phyloP scores from a whole-genome alignment of 164 flowering plant species.

The Malania oleifera region DNA sequence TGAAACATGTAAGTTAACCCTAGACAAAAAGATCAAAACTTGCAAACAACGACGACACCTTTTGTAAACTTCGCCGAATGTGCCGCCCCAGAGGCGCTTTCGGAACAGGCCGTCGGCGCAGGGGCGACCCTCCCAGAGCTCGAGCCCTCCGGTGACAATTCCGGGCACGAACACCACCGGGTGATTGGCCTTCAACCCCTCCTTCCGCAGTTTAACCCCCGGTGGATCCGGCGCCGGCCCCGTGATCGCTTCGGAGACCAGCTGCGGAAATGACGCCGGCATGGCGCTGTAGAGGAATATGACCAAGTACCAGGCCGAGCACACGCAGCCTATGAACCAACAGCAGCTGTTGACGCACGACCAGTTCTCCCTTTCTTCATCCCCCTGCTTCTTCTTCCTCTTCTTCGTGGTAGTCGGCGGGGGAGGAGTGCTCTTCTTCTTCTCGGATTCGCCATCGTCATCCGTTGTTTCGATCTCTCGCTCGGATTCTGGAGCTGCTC shows the following conservation, averaged over 20 bases:
- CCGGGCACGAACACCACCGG: slow-evolving; percentile 97
- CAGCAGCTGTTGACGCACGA: slow-evolving; percentile 5
- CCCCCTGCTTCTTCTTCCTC: neutral
- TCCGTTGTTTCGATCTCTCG: neutral
- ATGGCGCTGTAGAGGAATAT: slow-evolving; percentile 55
- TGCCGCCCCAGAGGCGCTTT: slow-evolving; percentile 10
- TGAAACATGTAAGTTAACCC: no score
- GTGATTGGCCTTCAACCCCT: slow-evolving; percentile 71
- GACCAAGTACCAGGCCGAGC: neutral
- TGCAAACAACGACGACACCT: slow-evolving; percentile 34
- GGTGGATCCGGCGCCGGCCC: slow-evolving; percentile 94
- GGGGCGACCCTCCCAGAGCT: slow-evolving; percentile 78
- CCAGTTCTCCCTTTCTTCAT: neutral
- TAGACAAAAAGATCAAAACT: no score
- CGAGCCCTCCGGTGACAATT: slow-evolving; percentile 93
- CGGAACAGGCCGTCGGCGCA: slow-evolving; percentile 9
- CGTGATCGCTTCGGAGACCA: slow-evolving; percentile 85
- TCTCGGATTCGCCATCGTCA: neutral
- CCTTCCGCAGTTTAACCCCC: slow-evolving; percentile 73
- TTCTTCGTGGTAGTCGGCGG: neutral
- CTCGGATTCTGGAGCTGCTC: neutral
- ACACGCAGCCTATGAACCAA: neutral
- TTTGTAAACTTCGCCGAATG: slow-evolving; percentile 77
- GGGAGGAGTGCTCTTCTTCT: neutral
- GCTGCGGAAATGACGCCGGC: slow-evolving; percentile 93